These are phyloP conservation scores for Cordyceps farinosa DNA, from an alignment of 2,329 filamentous ascomycete genomes.

Conservation along the genomic window DNA sequence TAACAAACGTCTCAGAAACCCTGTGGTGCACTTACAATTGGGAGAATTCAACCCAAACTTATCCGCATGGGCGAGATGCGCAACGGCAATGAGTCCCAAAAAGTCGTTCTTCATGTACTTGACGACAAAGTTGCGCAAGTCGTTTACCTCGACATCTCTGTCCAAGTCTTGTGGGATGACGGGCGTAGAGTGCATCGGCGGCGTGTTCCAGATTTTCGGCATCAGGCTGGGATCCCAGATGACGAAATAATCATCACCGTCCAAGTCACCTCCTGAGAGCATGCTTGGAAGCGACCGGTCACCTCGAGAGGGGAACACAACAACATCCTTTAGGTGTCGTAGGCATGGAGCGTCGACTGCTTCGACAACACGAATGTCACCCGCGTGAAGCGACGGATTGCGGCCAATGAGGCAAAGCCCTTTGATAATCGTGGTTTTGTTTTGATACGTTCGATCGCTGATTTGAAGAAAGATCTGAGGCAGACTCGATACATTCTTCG, in stretches of 20 bases:
- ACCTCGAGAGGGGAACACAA: slow-evolving; percentile 80
- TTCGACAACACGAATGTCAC: slow-evolving; percentile 82
- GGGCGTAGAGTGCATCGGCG: slow-evolving; percentile 73
- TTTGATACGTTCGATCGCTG: slow-evolving; percentile 51
- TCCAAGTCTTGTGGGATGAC: slow-evolving; percentile 53
- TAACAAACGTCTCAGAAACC: not conserved
- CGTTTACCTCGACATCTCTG: slow-evolving; percentile 63
- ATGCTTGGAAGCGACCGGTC: slow-evolving; percentile 85
- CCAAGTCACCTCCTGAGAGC: slow-evolving; percentile 93
- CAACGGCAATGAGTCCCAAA: slow-evolving; percentile 72
- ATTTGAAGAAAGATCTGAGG: slow-evolving; percentile 91
- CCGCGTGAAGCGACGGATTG: slow-evolving; percentile 90
- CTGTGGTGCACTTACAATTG: slow-evolving; percentile 53
- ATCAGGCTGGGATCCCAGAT: slow-evolving; percentile 82
- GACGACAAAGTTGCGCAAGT: slow-evolving; percentile 83
- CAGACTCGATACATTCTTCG: slow-evolving; percentile 50
- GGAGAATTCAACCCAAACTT: slow-evolving; percentile 60
- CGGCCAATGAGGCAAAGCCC: slow-evolving; percentile 81
- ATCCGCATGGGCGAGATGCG: slow-evolving; percentile 79
- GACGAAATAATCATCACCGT: slow-evolving; percentile 93
- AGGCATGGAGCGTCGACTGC: slow-evolving; percentile 75
- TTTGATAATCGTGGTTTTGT: slow-evolving; percentile 61
- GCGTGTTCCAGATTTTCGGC: slow-evolving; percentile 64
- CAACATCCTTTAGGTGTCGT: slow-evolving; percentile 74
- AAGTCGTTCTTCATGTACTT: slow-evolving; percentile 89